These are phyloP conservation scores for Fraxinus angustifolia DNA, from an alignment of 305 asterid genomes.

Conservation along the genomic window DNA sequence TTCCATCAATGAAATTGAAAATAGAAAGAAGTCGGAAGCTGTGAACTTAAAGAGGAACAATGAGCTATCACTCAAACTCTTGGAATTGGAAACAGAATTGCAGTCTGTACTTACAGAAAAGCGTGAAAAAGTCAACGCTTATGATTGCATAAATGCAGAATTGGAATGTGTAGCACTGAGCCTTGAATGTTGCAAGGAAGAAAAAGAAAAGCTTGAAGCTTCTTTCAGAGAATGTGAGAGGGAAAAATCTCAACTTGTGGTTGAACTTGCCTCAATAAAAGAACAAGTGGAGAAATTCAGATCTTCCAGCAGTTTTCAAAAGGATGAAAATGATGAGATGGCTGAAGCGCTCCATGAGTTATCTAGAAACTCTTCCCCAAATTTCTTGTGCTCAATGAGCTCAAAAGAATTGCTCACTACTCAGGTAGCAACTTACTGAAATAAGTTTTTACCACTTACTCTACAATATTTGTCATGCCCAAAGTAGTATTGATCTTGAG, in stretches of 20 bases:
- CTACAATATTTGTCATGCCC: neutral
- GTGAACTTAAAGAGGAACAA: constrained; percentile 67
- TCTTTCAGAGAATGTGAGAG: constrained; percentile 51
- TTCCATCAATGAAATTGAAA: constrained; percentile 76
- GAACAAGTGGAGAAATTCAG: constrained; percentile 45
- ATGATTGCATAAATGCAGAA: constrained; percentile 72
- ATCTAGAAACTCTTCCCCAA: constrained; percentile 30
- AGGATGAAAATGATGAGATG: constrained; percentile 30
- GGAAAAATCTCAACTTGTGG: constrained; percentile 47
- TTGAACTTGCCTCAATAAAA: constrained; percentile 52
- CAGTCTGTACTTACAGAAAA: constrained; percentile 58
- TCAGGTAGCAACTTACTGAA: constrained; percentile 39
- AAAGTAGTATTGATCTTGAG: neutral
- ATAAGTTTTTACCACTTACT: neutral
- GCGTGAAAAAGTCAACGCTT: constrained; percentile 69
- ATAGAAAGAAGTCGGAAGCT: constrained; percentile 82
- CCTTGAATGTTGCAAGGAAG: constrained; percentile 98
- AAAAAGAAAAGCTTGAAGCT: constrained; percentile 66
- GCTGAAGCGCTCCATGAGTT: constrained; percentile 28
- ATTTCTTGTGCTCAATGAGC: constrained; percentile 24
- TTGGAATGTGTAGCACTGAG: constrained; percentile 89
- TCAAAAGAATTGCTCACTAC: constrained; percentile 21
- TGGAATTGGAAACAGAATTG: constrained; percentile 65
- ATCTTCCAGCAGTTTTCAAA: constrained; percentile 30
- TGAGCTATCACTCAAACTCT: constrained; percentile 62